phyloP scores from a whole-genome alignment of 176 grass and related monocot genomes.

The Tillandsia leiboldiana region DNA sequence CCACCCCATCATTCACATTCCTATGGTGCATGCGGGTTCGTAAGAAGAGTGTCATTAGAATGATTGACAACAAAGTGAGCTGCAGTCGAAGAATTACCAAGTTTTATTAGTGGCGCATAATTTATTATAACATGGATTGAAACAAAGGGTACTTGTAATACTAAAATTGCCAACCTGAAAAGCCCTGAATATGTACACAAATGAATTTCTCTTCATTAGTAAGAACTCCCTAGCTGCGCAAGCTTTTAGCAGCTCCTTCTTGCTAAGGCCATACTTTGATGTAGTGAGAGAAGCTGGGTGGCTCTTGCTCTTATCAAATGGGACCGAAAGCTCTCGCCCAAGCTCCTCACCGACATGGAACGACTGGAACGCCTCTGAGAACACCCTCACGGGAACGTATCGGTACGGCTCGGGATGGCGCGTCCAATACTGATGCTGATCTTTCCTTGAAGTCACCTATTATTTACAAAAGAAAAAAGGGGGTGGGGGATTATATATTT shows the following conservation, averaged over 20 bases:
- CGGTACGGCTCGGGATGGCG: constrained; percentile 10
- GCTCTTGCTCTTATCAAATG: constrained; percentile 27
- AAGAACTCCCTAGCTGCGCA: constrained; percentile 34
- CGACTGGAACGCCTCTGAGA: constrained; percentile 33
- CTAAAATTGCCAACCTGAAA: constrained; percentile 28
- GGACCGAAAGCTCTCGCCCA: constrained; percentile 19
- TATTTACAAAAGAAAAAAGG: background rate
- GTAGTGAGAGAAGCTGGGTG: constrained; percentile 46
- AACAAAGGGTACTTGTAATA: no score
- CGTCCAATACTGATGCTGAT: constrained; percentile 47
- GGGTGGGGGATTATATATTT: no score
- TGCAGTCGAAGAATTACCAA: constrained; percentile 11
- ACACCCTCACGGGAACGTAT: constrained; percentile 43
- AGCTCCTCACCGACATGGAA: constrained; percentile 37
- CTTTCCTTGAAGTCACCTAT: constrained; percentile 53
- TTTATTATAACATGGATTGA: no score
- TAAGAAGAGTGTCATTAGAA: constrained; percentile 55
- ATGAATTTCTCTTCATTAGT: constrained; percentile 56
- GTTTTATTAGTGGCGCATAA: background rate
- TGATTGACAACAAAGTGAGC: constrained; percentile 35
- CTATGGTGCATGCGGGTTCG: constrained; percentile 53
- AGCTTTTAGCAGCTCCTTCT: constrained; percentile 33
- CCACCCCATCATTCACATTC: constrained; percentile 21
- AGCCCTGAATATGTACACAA: constrained; percentile 43
- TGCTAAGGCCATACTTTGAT: constrained; percentile 32